Conservation (phyloP, 2,329 filamentous ascomycete species). For the Penicillium hesseltinei region DNA sequence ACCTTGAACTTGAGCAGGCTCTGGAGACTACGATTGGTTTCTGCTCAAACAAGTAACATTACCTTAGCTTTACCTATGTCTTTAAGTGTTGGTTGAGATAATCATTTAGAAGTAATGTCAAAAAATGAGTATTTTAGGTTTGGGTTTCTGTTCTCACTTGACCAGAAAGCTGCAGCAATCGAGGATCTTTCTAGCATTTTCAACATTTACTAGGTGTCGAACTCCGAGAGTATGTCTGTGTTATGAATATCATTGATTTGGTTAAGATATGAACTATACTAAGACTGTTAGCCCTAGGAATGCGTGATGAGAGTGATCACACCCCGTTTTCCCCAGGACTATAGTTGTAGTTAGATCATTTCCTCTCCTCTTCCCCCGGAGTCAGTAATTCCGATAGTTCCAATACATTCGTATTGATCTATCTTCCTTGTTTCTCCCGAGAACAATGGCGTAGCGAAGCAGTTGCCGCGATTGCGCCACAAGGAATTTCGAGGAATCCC, state of each 20-base stretch:
- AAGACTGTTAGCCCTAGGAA: neutral
- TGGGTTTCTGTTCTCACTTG: too few species aligned
- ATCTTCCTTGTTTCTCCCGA: neutral
- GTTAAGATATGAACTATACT: too few species aligned
- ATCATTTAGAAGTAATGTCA: neutral
- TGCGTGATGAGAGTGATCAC: neutral
- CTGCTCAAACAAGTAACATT: too few species aligned
- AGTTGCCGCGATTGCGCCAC: neutral
- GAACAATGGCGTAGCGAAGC: neutral
- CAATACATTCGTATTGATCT: neutral
- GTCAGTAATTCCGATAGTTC: neutral
- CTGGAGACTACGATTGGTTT: too few species aligned
- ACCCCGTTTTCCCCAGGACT: neutral
- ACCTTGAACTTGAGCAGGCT: too few species aligned
- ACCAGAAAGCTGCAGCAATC: too few species aligned
- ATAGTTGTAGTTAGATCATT: neutral
- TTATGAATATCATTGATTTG: neutral
- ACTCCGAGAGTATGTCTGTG: neutral
- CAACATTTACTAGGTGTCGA: neutral
- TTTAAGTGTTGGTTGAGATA: neutral
- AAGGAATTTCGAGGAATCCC: neutral
- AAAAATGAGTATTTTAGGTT: neutral
- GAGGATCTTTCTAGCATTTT: too few species aligned
- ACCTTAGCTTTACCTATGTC: too few species aligned
- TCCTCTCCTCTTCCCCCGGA: neutral